Evolutionary conservation across 768 basidiomycete species (phyloP), one percentile per base, ranked within the genome.

Genomic region (Russula lepida): DNA sequence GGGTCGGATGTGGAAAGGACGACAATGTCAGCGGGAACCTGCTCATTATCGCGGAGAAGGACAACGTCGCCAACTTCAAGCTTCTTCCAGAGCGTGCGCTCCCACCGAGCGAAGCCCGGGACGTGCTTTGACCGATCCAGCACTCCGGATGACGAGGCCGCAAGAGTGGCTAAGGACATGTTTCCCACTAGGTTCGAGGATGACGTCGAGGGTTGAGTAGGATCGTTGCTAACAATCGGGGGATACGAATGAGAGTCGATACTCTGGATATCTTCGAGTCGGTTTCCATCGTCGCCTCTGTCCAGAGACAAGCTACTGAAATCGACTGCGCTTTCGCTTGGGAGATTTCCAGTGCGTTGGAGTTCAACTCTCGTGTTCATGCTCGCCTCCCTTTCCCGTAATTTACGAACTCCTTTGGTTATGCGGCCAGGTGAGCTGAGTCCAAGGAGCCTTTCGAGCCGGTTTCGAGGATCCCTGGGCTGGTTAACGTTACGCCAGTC

Each of bases 71-170:
- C 95, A 12, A 98, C 94, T 70, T 97, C 94, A 47, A 98, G 79
- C 78, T 98, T 98, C 79, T 98, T 98, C 95, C 95, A 98, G 1
- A 98, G 76, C 15, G 95, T 98, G 58, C 95, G 78, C 70, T 98
- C 94, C 95, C 95, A 98, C 28, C 80, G 78, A 2, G 92, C 86
- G 4, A 85, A 81, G 0, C 92, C 92, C 3, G 77, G 77, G 2
- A 81, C 74, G 39, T 81, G 83, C 51, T 83, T 83, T 50, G 75
- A 77, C 82, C 85, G 93, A 70, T 95, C 88, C n/a, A 97, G 76
- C 32, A 93, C 92, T 13, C 92, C 89, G 7, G 79, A 65, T 25
- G 51, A 48, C 15, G 43, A 27, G 32, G 61, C 39, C 12, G 64
- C 60, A 27, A 62, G 58, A 23, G 56, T 63, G 15, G 44, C 39